Percentiles rank a stretch among this genome's conserved stretches.
phyloP scores from a whole-genome alignment of 176 grass and related monocot genomes.

The Dendrocalamus sinicus region DNA sequence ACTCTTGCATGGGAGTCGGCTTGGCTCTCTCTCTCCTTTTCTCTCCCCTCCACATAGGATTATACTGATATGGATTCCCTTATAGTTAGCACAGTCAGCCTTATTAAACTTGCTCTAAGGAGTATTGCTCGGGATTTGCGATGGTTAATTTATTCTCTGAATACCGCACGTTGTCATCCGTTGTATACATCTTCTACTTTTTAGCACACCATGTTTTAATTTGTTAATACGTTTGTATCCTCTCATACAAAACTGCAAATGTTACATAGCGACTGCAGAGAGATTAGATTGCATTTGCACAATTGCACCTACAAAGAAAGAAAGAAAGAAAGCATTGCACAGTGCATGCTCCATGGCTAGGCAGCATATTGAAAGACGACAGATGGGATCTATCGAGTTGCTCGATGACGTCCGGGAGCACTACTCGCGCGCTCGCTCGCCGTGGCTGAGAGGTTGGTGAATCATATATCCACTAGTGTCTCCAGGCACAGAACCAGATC shows the following conservation, averaged over 20 bases:
- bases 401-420: constrained; percentile 49
- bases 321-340: neutral
- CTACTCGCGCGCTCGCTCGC: neutral
- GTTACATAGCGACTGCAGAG: neutral
- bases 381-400: constrained; percentile 36
- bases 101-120: no score
- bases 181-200: neutral
- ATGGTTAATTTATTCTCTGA: neutral
- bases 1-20: no score
- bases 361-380: constrained; percentile 25
- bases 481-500: constrained; percentile 48
- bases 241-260: neutral
- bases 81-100: no score
- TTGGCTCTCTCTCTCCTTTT: no score
- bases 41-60: no score
- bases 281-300: neutral
- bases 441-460: constrained; percentile 26
- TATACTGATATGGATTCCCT: no score
- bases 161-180: neutral
- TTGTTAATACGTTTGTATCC: neutral
- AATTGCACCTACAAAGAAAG: neutral
- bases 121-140: constrained; percentile 20
- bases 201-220: neutral
- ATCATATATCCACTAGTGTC: constrained; percentile 48
- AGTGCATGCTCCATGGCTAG: neutral